These are phyloP conservation scores for Hemerocallis citrina DNA, from an alignment of 106 monocot species.

Conservation along the genomic window DNA sequence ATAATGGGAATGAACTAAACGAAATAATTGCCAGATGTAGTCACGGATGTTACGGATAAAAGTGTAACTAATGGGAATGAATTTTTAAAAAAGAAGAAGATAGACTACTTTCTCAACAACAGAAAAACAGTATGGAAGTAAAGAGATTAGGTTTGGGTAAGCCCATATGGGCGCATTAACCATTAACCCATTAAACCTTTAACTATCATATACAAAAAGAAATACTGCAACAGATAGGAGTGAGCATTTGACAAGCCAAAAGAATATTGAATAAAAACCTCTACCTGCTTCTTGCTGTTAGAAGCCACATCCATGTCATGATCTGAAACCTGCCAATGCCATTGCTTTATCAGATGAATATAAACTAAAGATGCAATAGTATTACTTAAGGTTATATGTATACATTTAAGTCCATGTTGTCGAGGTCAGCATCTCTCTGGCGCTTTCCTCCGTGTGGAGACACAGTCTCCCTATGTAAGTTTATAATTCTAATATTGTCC, in stretches of 20 bases:
- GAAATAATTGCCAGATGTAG: not conserved
- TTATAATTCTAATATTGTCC: slow-evolving; percentile 18
- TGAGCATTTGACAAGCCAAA: no score
- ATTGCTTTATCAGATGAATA: not conserved
- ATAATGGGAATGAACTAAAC: not conserved
- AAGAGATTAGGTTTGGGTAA: no score
- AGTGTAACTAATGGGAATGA: not conserved
- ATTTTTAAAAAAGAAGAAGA: no score
- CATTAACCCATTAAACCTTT: not conserved
- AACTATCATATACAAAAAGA: not conserved
- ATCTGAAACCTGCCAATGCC: slow-evolving; percentile 25
- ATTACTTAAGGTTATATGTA: not conserved
- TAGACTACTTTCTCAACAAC: no score
- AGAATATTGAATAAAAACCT: no score
- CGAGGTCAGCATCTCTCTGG: slow-evolving; percentile 41
- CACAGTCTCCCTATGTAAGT: slow-evolving; percentile 3
- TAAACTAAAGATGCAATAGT: not conserved
- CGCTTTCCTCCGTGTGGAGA: slow-evolving; percentile 74
- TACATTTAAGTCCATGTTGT: slow-evolving; percentile 38
- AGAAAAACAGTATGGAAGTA: no score
- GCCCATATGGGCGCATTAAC: not conserved
- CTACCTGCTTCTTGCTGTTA: slow-evolving; percentile 58
- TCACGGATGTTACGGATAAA: not conserved
- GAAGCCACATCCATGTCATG: slow-evolving; percentile 19
- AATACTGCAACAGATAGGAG: no score